A percentile compares a stretch with the other conserved stretches of the same genome.
phyloP scores from a whole-genome alignment of 768 basidiomycete genomes.

The Pleurotus ostreatus region DNA sequence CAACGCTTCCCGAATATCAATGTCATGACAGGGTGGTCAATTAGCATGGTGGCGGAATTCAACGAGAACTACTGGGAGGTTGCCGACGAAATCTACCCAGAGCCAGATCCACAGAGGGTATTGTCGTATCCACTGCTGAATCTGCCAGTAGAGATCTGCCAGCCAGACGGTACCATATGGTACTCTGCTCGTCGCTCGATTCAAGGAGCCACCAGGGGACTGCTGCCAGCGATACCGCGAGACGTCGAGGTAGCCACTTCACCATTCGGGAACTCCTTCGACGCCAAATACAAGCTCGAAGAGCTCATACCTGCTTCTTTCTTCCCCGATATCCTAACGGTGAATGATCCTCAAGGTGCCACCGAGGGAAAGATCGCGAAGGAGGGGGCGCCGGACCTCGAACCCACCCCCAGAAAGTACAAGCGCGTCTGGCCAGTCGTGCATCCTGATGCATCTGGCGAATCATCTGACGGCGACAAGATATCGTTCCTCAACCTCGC shows the following conservation, averaged over 20 bases:
- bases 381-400: neutral
- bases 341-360: constrained; percentile 3
- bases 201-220: neutral
- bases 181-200: neutral
- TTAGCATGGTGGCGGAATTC: constrained; percentile 28
- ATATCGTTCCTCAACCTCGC: neutral
- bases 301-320: neutral
- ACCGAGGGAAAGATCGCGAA: neutral
- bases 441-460: neutral
- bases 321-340: constrained; percentile 4
- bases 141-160: neutral
- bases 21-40: constrained; percentile 24
- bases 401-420: neutral
- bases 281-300: neutral
- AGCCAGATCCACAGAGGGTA: neutral
- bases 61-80: constrained; percentile 21
- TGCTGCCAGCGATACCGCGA: neutral
- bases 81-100: neutral
- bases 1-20: constrained; percentile 20
- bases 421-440: constrained; percentile 4
- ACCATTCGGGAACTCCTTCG: neutral
- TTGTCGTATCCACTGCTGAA: neutral
- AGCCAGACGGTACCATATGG: neutral
- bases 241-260: neutral
- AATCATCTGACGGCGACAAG: neutral